phyloP scores from a whole-genome alignment of 169 alveolate genomes.

The Amoebophrya sp. region DNA sequence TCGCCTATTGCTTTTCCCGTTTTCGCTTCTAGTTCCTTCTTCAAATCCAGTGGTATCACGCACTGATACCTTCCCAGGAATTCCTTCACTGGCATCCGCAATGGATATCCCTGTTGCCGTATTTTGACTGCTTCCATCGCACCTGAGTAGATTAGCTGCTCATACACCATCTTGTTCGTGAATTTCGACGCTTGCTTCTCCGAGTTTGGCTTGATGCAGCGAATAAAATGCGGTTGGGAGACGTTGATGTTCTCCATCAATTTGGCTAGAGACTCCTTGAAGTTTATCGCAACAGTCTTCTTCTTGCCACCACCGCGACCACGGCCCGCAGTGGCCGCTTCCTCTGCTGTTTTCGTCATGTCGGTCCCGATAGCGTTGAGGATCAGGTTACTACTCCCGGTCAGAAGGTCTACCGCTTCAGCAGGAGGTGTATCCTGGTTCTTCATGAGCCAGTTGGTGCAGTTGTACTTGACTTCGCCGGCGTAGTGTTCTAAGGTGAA shows the following conservation, averaged over 20 bases:
- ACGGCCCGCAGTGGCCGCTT: not conserved
- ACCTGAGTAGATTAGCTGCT: not conserved
- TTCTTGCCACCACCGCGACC: not conserved
- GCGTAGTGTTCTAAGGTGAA: not conserved
- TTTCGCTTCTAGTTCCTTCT: not conserved
- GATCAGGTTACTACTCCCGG: not conserved
- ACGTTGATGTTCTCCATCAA: not conserved
- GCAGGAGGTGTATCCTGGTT: not conserved
- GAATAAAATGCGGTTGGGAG: not conserved
- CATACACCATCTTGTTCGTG: not conserved
- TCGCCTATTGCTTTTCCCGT: not conserved
- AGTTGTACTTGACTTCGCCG: not conserved
- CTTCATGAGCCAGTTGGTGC: not conserved
- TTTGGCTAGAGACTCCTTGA: not conserved
- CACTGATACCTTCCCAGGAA: not conserved
- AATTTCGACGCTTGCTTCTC: not conserved
- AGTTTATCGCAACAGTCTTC: not conserved
- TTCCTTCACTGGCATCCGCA: not conserved
- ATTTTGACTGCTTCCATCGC: not conserved
- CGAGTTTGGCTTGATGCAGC: constrained; percentile 17
- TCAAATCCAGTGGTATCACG: not conserved
- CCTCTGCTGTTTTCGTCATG: not conserved
- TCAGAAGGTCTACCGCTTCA: not conserved
- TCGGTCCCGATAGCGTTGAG: not conserved
- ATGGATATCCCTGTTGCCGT: not conserved